Base-by-base conservation (phyloP, 495 filamentous ascomycete species). In the Neurospora africana region DNA sequence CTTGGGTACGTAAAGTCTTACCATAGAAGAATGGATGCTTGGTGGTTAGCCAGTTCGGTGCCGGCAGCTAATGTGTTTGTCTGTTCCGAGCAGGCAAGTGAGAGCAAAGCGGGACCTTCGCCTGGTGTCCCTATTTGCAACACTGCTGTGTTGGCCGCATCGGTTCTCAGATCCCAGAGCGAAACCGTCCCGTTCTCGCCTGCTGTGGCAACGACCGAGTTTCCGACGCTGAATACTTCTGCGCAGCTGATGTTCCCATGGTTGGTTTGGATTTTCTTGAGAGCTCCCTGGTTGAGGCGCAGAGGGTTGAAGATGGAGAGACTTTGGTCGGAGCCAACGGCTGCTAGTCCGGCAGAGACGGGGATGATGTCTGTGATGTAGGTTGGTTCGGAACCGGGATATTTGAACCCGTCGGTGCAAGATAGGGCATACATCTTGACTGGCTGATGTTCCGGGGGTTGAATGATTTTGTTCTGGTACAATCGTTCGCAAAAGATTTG, bases 11-110 rank as follows among this genome's bases (percentile, higher is more conserved):
- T 9, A 53, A 40, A 27, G n/a, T 77, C 76, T 72, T 81, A 93
- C 93, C 92, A 97, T 74, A 96, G 83, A 69, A 89, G 78, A 68
- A 97, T 89, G 61, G 88, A 85, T 19, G 92, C 91, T 78, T 92
- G 88, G 36, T 88, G 88, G 43, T 93, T 88, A 17, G 85, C 86
- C 36, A 95, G 82, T 79, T 97, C 94, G 9, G 91, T 93, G 10
- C 95, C 95, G 35, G 89, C 91, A 37, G 89, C 92, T 15, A 97
- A 78, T 13, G 85, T 81, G 75, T 88, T 88, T 19, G 84, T 86
- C 47, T 82, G 80, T 68, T 82, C 82, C 36, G 86, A 87, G 78
- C 87, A 89, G 35, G 89, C 89, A 23, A 95, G 81, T 1, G 93
- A 92, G n/a, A 93, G 82, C 38, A 94, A 84, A 36, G 90, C 85